Percentiles rank a stretch among this genome's conserved stretches.
phyloP scores from a whole-genome alignment of 345 rosid genomes.

The Eucalyptus shirleyi region DNA sequence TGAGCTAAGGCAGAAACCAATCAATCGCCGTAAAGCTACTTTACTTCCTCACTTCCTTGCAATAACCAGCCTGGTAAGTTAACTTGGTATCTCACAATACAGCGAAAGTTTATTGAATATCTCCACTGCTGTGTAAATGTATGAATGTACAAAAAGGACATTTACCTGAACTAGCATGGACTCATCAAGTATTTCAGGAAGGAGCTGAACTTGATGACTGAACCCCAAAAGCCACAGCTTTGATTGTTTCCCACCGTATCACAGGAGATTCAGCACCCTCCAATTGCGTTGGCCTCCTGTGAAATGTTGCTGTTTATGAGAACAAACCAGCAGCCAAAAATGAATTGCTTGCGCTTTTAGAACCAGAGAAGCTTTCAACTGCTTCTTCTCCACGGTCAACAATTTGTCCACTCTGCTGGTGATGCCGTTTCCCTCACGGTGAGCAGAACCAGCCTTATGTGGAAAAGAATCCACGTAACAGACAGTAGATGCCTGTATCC shows the following conservation, averaged over 20 bases:
- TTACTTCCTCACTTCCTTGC: background rate
- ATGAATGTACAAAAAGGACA: background rate
- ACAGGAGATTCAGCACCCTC: slow-evolving; percentile 88
- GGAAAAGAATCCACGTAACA: slow-evolving; percentile 6
- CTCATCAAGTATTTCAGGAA: slow-evolving; percentile 68
- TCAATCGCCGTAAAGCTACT: background rate
- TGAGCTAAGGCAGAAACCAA: background rate
- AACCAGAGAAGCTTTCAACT: too few relatives aligned
- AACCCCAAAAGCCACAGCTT: slow-evolving; percentile 89
- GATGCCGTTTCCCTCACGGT: slow-evolving; percentile 7
- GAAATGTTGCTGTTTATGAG: slow-evolving; percentile 11
- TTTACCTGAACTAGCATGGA: slow-evolving; percentile 83
- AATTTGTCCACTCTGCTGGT: background rate
- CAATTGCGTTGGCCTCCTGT: slow-evolving; percentile 49
- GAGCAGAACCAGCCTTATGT: background rate
- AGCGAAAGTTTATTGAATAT: background rate
- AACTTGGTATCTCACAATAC: background rate
- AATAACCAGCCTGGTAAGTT: background rate
- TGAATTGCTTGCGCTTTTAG: slow-evolving; percentile 7
- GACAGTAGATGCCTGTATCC: slow-evolving; percentile 18
- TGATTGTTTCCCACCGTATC: slow-evolving; percentile 71
- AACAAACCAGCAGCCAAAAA: slow-evolving; percentile 30
- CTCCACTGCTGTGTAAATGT: background rate
- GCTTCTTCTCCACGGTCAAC: too few relatives aligned
- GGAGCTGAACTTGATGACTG: slow-evolving; percentile 42